These are phyloP conservation scores for Jimgerdemannia lactiflua DNA, from an alignment of 192 early-diverging fungal genomes.

Conservation along the genomic window DNA sequence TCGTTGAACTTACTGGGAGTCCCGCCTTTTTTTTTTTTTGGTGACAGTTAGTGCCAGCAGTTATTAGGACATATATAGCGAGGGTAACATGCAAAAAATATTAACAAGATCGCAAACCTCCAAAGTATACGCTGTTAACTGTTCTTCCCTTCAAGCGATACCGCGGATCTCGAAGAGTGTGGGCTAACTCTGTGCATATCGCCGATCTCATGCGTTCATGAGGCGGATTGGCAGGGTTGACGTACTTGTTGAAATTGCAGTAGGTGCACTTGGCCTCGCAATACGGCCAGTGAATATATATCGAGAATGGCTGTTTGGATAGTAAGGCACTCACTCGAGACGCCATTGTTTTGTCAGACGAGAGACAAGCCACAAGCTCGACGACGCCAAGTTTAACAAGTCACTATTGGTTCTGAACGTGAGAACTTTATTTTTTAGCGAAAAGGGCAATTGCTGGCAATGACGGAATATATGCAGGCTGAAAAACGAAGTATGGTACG, in stretches of 20 bases:
- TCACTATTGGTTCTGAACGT: no score
- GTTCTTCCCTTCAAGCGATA: constrained; percentile 21
- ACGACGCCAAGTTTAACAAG: no score
- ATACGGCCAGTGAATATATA: constrained; percentile 60
- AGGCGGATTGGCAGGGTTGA: constrained; percentile 37
- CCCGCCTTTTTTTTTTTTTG: constrained; percentile 24
- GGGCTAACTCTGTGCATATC: constrained; percentile 34
- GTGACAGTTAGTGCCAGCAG: background rate
- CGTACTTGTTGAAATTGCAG: constrained; percentile 59
- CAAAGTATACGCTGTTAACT: constrained; percentile 51
- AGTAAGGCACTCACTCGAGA: background rate
- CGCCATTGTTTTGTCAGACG: background rate
- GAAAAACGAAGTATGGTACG: no score
- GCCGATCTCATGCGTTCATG: constrained; percentile 39
- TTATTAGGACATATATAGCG: background rate
- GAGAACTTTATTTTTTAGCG: no score
- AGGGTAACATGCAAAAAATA: background rate
- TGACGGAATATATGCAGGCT: no score
- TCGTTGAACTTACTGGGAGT: constrained; percentile 45
- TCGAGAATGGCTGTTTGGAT: constrained; percentile 30
- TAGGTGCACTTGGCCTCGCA: constrained; percentile 57
- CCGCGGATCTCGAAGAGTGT: constrained; percentile 27
- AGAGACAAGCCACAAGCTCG: background rate
- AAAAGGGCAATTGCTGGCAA: no score
- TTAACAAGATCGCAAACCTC: constrained; percentile 22